phyloP scores from a whole-genome alignment of 2,329 filamentous ascomycete genomes.

The Hysterium pulicare region DNA sequence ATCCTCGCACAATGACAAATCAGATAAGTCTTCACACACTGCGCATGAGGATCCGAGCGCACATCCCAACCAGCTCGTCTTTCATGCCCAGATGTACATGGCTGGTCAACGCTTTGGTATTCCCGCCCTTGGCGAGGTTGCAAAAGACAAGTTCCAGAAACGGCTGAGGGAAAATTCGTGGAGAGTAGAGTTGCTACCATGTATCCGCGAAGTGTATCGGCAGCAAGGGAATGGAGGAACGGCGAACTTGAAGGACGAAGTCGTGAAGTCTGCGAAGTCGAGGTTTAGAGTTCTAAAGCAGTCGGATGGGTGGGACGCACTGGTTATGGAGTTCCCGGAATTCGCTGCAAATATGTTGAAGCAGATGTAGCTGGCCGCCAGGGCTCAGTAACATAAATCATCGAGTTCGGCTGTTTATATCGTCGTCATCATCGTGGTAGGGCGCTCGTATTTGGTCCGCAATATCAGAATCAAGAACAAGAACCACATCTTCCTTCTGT shows the following conservation, averaged over 20 bases:
- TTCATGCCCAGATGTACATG: conserved; percentile 9
- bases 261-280: conserved; percentile 6
- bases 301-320: conserved; percentile 8
- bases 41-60: conserved; percentile 3
- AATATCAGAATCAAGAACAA: too few species aligned
- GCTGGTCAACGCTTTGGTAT: conserved; percentile 12
- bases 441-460: too few species aligned
- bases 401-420: too few species aligned
- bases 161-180: conserved; percentile 4
- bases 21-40: too few species aligned
- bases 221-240: conserved; percentile 2
- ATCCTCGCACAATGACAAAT: background rate
- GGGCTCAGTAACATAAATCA: too few species aligned
- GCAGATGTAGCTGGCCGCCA: conserved; percentile 2
- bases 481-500: background rate
- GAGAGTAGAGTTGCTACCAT: conserved; percentile 10
- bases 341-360: conserved; percentile 11
- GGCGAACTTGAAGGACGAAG: conserved; percentile 4
- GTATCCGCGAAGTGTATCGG: conserved; percentile 11
- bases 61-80: conserved; percentile 8
- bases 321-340: conserved; percentile 11
- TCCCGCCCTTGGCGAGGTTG: conserved; percentile 6
- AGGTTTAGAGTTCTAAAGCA: conserved; percentile 8
- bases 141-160: conserved; percentile 11
- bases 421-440: too few species aligned